Base-by-base conservation (phyloP, 108 stramenopile species). In the Bacterosira constricta region DNA sequence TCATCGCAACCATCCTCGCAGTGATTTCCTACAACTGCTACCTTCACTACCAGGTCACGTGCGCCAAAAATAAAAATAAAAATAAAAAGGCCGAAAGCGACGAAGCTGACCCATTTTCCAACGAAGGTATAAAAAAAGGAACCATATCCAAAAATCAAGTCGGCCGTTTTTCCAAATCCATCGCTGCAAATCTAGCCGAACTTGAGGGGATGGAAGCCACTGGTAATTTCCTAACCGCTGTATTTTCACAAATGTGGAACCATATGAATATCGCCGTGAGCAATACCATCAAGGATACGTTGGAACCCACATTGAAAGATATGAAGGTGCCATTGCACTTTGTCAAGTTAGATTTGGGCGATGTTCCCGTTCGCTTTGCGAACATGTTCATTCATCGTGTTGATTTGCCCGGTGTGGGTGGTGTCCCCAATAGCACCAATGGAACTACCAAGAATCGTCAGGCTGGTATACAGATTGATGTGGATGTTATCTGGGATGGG, bases 261-360 rank as follows among this genome's bases (percentile, higher is more conserved):
- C 66, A 87, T 59, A 60, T 85, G 18, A 81, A 71, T 17, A 54
- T 77, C 9, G 89, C 89, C 3, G 69, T 69, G 1, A 50, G 69
- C 3, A 71, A 77, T 4, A 57, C 63, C 21, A 83, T 88, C 62
- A 78, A 83, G 20, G 80, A 81, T 9, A 52, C 81, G 3, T 56
- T 86, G 18, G 85, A 85, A 69, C 89, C 89, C 6, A 78, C 65
- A 34, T 80, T 90, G 38, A 23, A 63, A 1, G 79, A 84, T 39
- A 15, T 86, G 56, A 73, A 83, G 9, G 76, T 75, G 12, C 83
- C 83, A 2, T 67, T 90, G 75, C 82, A 71, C n/a, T 86, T 91
- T 50, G 77, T 82, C 38, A 86, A 87, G 38, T 54, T 88, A 10
- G 90, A 91, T 77, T 56, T 91, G 41, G 90, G 90, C 20, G 13